Evolutionary conservation across 371 early-diverging fungal species (phyloP), one percentile per base, ranked within the genome.

Genomic region (Paraphysoderma sedebokerense): DNA sequence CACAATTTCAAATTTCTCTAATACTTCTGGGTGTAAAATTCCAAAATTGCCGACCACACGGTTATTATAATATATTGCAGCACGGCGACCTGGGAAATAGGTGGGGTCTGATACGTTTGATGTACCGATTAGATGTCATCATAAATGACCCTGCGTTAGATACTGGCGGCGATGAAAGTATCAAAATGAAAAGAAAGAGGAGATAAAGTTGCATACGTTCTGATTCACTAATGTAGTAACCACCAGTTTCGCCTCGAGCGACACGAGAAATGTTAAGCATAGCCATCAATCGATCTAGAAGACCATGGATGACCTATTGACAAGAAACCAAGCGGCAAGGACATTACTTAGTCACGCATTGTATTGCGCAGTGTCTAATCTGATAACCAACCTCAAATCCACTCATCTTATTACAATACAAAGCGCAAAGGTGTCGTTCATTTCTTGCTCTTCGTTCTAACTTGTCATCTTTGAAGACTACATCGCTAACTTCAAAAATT

Each of bases 401-500:
- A 58, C 83, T 77, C 15, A 80, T 72, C 58, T 82, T 85, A 61
- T 85, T 82, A 26, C 83, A 78, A 65, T 84, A 93, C 24, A 92
- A 70, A 30, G 85, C 90, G 55, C 83, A 79, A 30, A 98, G 75
- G 44, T 81, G 81, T 50, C 98, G 83, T 63, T 87, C 78, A 66
- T 99, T 99, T 55, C 83, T 69, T 3, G 92, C 78, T 32, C 87
- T 71, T 49, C 88, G 75, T 54, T 88, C 90, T 49, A 64, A 56
- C 4, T 70, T 53, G 9, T 79, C 68, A 63, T 89, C 87, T 69
- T 90, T 83, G 59, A 87, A 67, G 22, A 89, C 89, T 31, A 98
- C 85, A 59, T 99, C 99, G 30, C 88, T 83, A 15, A 95, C 89
- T 60, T 99, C 99, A 66, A 98, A 99, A 40, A 98, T 61, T 66